Base-by-base conservation (phyloP, 2,329 filamentous ascomycete genomes). In the Fragosphaeria purpurea region DNA sequence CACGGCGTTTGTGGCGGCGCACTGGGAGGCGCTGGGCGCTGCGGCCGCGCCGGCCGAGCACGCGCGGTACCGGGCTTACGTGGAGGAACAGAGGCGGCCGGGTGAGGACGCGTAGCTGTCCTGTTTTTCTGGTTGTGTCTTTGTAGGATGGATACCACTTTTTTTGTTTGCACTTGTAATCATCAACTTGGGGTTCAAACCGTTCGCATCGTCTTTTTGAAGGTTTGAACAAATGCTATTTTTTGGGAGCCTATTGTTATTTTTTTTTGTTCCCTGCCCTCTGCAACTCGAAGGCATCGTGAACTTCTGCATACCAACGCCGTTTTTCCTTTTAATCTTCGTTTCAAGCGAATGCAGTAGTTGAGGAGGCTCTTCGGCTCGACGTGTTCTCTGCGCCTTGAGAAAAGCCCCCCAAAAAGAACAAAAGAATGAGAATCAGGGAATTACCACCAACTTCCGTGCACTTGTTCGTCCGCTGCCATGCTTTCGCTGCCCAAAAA, bases 1-100 rank as follows among this genome's bases (percentile, higher is more conserved):
- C 2, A 55, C 56, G 5, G 51, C 54, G 0, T 82, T 76, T 54
- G 66, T 79, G 4, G 12, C 48, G 6, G 50, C 57, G 0, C 60
- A 70, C 41, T 70, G 71, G 63, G 52, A 64, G 8, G 56, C 58
- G 9, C 65, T 77, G 13, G 48, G 33, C 0, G 49, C 44, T 7
- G 39, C 30, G 12, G 48, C 38, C 11, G 48, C 48, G 46, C 47
- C 46, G 3, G 42, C 35, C 10, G 35, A 33, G 10, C 30, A 47
- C 4, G 34, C 38, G 6, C 38, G 11, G 4, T 46, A 47, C 39
- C 33, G 32, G 7, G 44, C 38, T 7, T 22, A 38, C 6, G 41
- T 38, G 32, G n/a, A 42, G 38, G n/a, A 3, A 22, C 22, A 30
- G 13, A 46, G 31, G 34, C 54, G 60, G 30, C 34, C 34, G 31